Percentiles rank a stretch among this genome's conserved stretches.
Evolutionary conservation across 2,329 filamentous ascomycete genomes (phyloP).

Genomic region (Aspergillus sp.): DNA sequence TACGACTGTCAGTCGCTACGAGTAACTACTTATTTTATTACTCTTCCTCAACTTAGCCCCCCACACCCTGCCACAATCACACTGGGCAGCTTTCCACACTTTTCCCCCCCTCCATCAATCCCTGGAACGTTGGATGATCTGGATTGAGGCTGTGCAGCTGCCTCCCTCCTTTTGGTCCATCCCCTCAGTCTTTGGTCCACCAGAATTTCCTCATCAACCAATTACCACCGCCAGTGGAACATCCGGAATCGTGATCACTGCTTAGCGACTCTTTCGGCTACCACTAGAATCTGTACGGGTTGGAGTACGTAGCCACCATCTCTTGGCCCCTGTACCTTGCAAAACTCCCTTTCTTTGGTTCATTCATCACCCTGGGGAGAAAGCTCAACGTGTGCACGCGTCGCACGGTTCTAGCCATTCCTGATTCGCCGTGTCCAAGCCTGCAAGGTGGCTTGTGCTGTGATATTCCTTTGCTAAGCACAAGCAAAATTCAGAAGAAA

Average conservation of each 20-base stretch:
- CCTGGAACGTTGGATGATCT: conserved; percentile 5
- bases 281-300: background rate
- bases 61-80: background rate
- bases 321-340: background rate
- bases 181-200: conserved; percentile 1
- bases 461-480: background rate
- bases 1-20: too few relatives aligned
- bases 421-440: background rate
- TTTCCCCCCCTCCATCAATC: background rate
- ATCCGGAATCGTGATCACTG: background rate
- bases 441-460: conserved; percentile 3
- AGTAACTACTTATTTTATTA: too few relatives aligned
- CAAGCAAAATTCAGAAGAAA: background rate
- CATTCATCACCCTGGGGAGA: background rate
- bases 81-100: background rate
- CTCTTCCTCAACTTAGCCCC: background rate
- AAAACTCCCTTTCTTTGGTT: background rate
- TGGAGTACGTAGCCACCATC: background rate
- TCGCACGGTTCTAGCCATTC: background rate
- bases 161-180: conserved; percentile 2
- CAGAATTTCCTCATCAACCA: background rate
- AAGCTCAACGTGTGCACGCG: background rate
- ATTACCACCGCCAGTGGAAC: conserved; percentile 2
- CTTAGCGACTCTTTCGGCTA: conserved; percentile 2
- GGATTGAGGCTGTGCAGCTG: conserved; percentile 9